phyloP scores from a whole-genome alignment of 2,329 filamentous ascomycete species.

The Didymella arachidicola region DNA sequence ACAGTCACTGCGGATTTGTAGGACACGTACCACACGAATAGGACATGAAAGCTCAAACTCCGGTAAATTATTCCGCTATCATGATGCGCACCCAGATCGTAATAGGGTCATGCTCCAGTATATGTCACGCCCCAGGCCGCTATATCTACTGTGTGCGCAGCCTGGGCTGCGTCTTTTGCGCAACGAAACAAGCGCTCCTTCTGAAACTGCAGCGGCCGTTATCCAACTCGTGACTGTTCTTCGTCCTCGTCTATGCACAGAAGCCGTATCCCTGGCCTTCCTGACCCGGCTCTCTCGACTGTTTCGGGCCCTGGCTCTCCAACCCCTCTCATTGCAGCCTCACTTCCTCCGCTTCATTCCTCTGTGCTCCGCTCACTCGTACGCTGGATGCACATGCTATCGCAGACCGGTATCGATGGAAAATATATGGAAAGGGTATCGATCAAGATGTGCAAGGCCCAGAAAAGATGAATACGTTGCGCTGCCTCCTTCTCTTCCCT shows the following conservation, averaged over 20 bases:
- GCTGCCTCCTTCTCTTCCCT: slow-evolving; percentile 1
- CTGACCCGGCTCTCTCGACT: too few relatives aligned
- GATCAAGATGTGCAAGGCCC: slow-evolving; percentile 35
- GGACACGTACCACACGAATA: neutral
- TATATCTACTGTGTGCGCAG: slow-evolving; percentile 15
- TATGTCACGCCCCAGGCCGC: slow-evolving; percentile 6
- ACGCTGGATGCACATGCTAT: slow-evolving; percentile 10
- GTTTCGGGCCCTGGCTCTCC: too few relatives aligned
- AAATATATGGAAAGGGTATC: slow-evolving; percentile 41
- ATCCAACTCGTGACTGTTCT: slow-evolving; percentile 16
- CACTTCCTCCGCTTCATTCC: neutral
- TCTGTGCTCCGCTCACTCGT: neutral
- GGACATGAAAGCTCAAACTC: slow-evolving; percentile 13
- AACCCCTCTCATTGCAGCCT: neutral
- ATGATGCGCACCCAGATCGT: slow-evolving; percentile 13
- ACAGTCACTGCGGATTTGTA: neutral
- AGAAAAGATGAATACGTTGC: slow-evolving; percentile 9
- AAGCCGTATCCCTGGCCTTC: neutral
- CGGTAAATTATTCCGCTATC: slow-evolving; percentile 16
- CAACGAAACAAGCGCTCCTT: neutral
- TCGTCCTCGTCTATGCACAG: slow-evolving; percentile 5
- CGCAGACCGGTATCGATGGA: slow-evolving; percentile 21
- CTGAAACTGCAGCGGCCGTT: slow-evolving; percentile 9
- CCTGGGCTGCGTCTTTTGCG: neutral
- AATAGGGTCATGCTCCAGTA: slow-evolving; percentile 10